phyloP scores from a whole-genome alignment of 306 rosid species.

The Dryas octopetala region DNA sequence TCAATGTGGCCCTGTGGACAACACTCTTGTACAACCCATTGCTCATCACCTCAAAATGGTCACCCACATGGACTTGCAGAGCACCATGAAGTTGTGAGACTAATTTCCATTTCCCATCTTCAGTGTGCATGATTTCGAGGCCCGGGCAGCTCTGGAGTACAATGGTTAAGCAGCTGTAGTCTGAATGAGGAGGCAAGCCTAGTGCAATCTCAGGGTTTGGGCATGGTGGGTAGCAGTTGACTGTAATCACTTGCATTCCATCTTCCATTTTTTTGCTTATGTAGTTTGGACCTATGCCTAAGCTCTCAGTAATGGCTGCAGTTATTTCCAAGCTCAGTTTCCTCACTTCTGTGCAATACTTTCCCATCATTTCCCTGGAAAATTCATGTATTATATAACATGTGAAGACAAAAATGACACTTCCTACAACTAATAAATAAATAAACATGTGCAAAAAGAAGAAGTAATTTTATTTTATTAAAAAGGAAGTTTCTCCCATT shows the following conservation, averaged over 20 bases:
- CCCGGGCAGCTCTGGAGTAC: conserved; percentile 38
- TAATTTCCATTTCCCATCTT: conserved; percentile 24
- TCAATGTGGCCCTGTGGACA: conserved; percentile 35
- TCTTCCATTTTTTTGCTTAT: conserved; percentile 31
- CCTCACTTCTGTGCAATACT: conserved; percentile 42
- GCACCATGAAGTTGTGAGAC: conserved; percentile 24
- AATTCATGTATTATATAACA: background rate
- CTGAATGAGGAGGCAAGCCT: conserved; percentile 62
- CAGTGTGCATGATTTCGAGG: conserved; percentile 34
- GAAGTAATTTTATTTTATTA: too few relatives aligned
- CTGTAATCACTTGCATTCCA: conserved; percentile 50
- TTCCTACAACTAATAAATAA: background rate
- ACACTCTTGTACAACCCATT: conserved; percentile 36
- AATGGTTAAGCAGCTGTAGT: conserved; percentile 51
- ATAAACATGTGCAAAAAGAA: background rate
- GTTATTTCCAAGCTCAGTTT: conserved; percentile 38
- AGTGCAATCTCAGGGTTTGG: conserved; percentile 44
- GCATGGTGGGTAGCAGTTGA: conserved; percentile 56
- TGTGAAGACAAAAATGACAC: too few relatives aligned
- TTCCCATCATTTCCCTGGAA: conserved; percentile 52
- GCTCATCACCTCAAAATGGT: conserved; percentile 45
- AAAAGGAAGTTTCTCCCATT: too few relatives aligned
- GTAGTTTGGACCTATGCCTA: conserved; percentile 37
- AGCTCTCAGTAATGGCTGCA: conserved; percentile 45
- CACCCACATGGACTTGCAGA: conserved; percentile 40